Percentiles rank a stretch among this genome's conserved stretches.
phyloP scores from a whole-genome alignment of 1,284 basidiomycete species.

The Ganoderma meredithae region DNA sequence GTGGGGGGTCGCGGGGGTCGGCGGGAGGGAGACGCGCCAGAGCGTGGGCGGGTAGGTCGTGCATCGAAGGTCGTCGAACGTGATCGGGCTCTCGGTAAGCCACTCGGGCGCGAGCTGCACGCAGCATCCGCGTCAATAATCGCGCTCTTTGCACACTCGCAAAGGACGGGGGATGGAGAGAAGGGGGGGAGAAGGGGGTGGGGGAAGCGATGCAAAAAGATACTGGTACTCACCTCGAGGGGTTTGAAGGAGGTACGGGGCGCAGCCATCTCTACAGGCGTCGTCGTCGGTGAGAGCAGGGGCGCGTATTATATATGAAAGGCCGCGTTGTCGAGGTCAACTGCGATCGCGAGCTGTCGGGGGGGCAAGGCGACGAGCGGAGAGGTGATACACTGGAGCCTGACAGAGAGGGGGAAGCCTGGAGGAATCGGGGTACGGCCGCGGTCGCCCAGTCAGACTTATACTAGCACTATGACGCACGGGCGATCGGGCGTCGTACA shows the following conservation, averaged over 20 bases:
- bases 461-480: neutral
- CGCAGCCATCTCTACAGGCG: neutral
- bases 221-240: slow-evolving; percentile 21
- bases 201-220: no score
- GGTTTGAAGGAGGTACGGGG: slow-evolving; percentile 11
- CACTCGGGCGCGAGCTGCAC: slow-evolving; percentile 29
- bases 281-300: neutral
- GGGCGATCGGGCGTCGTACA: neutral
- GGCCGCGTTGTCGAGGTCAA: neutral
- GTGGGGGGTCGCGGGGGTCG: slow-evolving; percentile 3
- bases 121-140: neutral
- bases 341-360: slow-evolving; percentile 1
- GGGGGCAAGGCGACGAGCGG: no score
- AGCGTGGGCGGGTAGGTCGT: slow-evolving; percentile 29
- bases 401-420: neutral
- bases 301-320: neutral
- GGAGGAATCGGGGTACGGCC: neutral
- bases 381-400: neutral
- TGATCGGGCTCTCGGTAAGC: slow-evolving; percentile 32
- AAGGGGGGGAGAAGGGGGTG: no score
- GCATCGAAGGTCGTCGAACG: slow-evolving; percentile 30
- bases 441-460: neutral
- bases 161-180: no score
- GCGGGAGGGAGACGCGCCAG: slow-evolving; percentile 31
- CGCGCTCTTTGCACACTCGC: neutral